Evolutionary conservation across 371 early-diverging fungal genomes (phyloP), one percentile per base, ranked within the genome.

Genomic region (Fennellomyces sp.): DNA sequence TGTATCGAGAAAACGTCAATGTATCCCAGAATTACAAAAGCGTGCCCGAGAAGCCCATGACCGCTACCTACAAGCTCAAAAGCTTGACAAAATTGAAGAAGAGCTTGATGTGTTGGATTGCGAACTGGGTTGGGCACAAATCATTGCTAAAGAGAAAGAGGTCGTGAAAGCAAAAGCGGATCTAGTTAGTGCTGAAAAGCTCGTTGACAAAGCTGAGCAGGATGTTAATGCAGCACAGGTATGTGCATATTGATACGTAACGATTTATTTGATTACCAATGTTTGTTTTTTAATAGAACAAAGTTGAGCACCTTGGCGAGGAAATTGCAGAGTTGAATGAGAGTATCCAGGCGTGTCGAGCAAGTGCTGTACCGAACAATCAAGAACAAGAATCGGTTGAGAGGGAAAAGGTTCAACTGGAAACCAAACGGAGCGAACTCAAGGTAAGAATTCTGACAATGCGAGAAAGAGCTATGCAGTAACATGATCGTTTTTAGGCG

Each of bases 41-140:
- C 75, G 81, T 54, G 85, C 86, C 30, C 78, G 80, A 33, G 82
- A 85, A 42, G 90, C 92, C 41, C 79, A 82, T 60, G 66, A 65
- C 26, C 73, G 78, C 12, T 84, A 82, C 51, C 73, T 88, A 57
- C 86, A 91, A 48, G 80, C 91, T 70, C 71, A 86, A 36, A 78
- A 81, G 35, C 80, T 86, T 31, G 76, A 88, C 29, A 4, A 19
- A 4, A 64, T 92, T 8, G 88, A 91, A 28, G 53, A 79, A 26
- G 63, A 73, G 28, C 73, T 94, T 28, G 82, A 86, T 4, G 64
- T 59, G 0, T 63, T 90, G 28, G 86, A 88, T 61, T 81, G 89
- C 31, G 83, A 92, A 70, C 63, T 89, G 59, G 91, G 89, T 0
- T 94, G 95, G 95, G 82, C 91, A 12, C 82, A 87, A 50, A 84